Evolutionary conservation across 2,329 filamentous ascomycete genomes (phyloP), one percentile per base, ranked within the genome.

Genomic region (Sclerotinia nivalis): DNA sequence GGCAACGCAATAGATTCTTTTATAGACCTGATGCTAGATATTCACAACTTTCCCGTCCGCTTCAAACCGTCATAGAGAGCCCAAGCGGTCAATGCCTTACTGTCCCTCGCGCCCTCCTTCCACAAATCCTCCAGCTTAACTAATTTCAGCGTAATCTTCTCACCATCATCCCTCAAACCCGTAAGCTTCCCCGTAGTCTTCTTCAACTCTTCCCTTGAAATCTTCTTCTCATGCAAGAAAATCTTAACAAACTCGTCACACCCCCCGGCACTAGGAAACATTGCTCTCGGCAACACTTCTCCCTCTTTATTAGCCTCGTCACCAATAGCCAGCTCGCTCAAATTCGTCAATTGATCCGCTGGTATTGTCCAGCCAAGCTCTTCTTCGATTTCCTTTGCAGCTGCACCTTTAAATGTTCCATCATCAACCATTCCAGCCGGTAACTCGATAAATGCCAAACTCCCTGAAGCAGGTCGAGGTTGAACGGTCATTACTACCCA

Each of bases 161-260:
- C 87, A 2, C 87, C 87, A 12, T 88, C 76, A 8, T 85, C 83
- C 65, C 87, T 80, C 74, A 89, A 74, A 0, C 88, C 88, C 31
- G 87, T 89, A 65, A 88, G 76, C 66, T 83, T 83, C 2, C 87
- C 87, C 47, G 81, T 83, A 86, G 85, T 89, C 68, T 86, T 83
- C 20, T 79, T 76, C 66, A 90, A 77, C 76, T 85, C 82, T 0
- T 75, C 77, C 45, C 86, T 80, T 9, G 83, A 80, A 5, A 89
- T 81, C 34, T 82, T 80, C 61, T 83, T 81, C 79, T 89, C 85
- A 73, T 86, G 82, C 73, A 86, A 82, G 75, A 86, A 89, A 31
- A 89, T 83, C 13, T 84, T 86, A 28, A 89, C 81, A 74, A 84
- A 83, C 77, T 89, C 88, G 76, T 90, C 88, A 73, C 86, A 88